Evolutionary conservation across 148 eudicot species (phyloP), one percentile per base, ranked within the genome.

Genomic region (Rhododendron ovatum): DNA sequence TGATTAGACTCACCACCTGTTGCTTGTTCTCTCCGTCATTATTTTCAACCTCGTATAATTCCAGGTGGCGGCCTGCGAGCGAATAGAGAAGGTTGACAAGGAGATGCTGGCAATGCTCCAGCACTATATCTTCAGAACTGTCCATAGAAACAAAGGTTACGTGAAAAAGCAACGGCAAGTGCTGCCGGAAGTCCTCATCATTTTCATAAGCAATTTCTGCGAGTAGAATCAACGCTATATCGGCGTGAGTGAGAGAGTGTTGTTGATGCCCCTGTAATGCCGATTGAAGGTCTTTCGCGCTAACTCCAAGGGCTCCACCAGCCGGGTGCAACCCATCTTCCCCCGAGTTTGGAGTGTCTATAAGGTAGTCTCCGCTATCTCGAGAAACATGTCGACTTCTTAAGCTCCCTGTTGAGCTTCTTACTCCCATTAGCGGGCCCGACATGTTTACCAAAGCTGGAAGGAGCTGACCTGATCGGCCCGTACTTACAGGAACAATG

Each of bases 121-220:
- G 91, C 77, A 97, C 99, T 86, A 97, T 97, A 88, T 97, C 99
- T 90, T 97, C 99, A 15, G 99, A 97, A 85, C 99, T 97, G 86
- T 97, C 99, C 99, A 97, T 97, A 14, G 98, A 94, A 85, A 97
- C 99, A 89, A 97, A 97, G 13, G 95, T 97, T 82, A 97, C 99
- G 43, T 97, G 99, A 85, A 97, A 97, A 78, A 97, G 95, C 86
- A 95, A 88, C 43, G 99, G 99, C 88, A 97, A 89, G 90, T 97
- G 98, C 89, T 93, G 96, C 78, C 99, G 93, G 41, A 97, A 97
- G 91, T 97, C 99, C 83, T 97, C 99, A 83, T 97, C 99, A 82
- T 97, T 97, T 85, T 97, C 99, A 86, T 97, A 97, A 18, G 99
- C 99, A 71, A 97, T 97, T 92, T 97, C 99, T 30, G 99, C 99